Base-by-base conservation (phyloP, 129 eudicot genomes). In the Lonicera japonica region DNA sequence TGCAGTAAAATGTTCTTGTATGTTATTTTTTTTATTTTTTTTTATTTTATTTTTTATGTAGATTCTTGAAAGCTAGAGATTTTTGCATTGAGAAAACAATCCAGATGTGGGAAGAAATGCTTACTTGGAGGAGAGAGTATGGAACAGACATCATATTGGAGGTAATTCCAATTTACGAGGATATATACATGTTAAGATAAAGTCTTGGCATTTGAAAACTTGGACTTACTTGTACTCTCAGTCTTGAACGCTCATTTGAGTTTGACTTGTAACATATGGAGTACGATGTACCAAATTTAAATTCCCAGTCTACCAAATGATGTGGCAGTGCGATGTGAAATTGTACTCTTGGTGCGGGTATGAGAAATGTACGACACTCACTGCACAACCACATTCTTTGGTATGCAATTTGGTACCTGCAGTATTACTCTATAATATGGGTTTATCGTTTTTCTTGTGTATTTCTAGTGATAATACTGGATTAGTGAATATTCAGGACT, bases 51-150 rank as follows among this genome's bases (percentile, higher is more conserved):
- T 45, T 18, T 25, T 15, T 43, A 21, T 70, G 52, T 54, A 90
- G 97, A 61, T 89, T 89, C 78, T 68, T 89, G 84, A 89, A 89
- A 77, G 95, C 95, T 5, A 84, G 94, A 69, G 89, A 86, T 50
- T 86, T 90, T 16, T 70, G 86, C 75, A 67, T 76, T 72, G 87
- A 75, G 38, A 83, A 80, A 73, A 83, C 95, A 66, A 74, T 79
- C 52, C 75, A 72, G 51, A 90, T 90, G 97, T 90, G 97, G 97
- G 92, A 83, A 74, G 97, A 90, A 77, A 86, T 90, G 97, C 95
- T 86, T 39, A 76, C 73, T 63, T 86, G 97, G 97, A 81, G 97
- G 74, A 83, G 74, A 29, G 94, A 90, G 77, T 86, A 54, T 72
- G 92, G 89, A 74, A 61, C 92, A 60, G 95, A 90, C 77, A 86